Evolutionary conservation across 768 basidiomycete genomes (phyloP).

Genomic region (Plicaturopsis crispa): DNA sequence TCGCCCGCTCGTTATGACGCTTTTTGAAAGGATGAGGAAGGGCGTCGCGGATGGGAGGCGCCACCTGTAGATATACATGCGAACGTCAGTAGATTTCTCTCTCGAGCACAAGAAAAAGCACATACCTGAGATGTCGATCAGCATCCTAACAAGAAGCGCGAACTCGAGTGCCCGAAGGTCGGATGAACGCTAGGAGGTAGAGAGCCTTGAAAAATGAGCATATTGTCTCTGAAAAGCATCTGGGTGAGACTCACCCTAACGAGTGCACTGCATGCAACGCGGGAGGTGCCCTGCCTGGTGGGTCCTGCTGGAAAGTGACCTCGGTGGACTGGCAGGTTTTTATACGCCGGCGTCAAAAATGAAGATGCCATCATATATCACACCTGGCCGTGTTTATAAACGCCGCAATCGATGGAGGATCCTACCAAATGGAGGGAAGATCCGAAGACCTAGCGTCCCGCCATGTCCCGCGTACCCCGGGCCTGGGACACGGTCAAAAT

Average conservation of each 20-base stretch:
- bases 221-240: background rate
- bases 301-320: background rate
- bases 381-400: no score
- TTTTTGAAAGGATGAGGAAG: conserved; percentile 61
- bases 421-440: no score
- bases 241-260: background rate
- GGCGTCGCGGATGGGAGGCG: conserved; percentile 38
- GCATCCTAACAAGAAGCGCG: conserved; percentile 66
- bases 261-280: background rate
- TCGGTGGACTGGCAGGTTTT: no score
- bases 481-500: no score
- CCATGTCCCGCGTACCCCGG: no score
- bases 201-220: background rate
- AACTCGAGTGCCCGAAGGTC: conserved; percentile 52
- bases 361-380: background rate
- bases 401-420: no score
- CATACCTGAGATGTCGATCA: conserved; percentile 51
- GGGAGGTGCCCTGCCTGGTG: background rate
- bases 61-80: conserved; percentile 13
- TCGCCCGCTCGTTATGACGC: conserved; percentile 68
- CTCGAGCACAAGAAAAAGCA: conserved; percentile 10
- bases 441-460: no score
- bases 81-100: background rate
- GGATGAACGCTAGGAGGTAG: conserved; percentile 34
- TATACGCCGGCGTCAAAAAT: background rate